Conservation (phyloP, 805 yeast genomes). For the Myxozyma sirexii region DNA sequence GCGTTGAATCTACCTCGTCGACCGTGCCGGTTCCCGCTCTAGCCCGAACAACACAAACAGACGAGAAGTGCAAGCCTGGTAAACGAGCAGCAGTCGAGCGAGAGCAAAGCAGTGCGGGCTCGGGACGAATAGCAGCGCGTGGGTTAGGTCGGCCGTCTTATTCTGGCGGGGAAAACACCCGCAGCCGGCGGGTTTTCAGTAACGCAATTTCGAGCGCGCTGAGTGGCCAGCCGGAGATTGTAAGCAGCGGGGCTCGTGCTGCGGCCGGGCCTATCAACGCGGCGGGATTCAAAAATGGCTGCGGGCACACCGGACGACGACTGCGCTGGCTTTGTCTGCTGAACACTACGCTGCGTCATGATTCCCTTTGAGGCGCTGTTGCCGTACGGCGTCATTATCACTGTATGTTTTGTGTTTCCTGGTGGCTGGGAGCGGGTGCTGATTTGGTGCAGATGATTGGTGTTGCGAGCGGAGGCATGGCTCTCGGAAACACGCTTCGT, state of each 20-base stretch:
- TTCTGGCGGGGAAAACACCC: neutral
- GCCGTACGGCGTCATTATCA: conserved; percentile 61
- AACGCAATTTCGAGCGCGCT: conserved; percentile 8
- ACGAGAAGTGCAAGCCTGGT: no score
- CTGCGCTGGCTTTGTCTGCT: no score
- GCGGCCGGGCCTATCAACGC: conserved; percentile 11
- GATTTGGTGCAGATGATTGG: conserved; percentile 21
- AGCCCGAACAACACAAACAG: no score
- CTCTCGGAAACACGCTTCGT: conserved; percentile 48
- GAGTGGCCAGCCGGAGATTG: conserved; percentile 4
- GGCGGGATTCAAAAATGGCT: neutral
- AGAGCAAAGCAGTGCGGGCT: no score
- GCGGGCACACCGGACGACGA: no score
- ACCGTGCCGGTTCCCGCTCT: no score
- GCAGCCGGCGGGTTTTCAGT: neutral
- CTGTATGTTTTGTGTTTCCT: conserved; percentile 44
- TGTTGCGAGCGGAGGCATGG: conserved; percentile 57
- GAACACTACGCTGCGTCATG: conserved; percentile 43
- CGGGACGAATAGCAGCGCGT: neutral
- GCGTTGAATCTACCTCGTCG: no score
- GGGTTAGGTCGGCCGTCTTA: neutral
- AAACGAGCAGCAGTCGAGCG: no score
- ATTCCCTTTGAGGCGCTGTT: conserved; percentile 71
- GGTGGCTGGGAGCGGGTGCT: neutral
- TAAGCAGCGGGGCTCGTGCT: conserved; percentile 7